Percentiles rank a stretch among this genome's conserved stretches.
Evolutionary conservation across 1,139 yeast species (phyloP).

Genomic region (Hemisphaericaspora lyxosophila): DNA sequence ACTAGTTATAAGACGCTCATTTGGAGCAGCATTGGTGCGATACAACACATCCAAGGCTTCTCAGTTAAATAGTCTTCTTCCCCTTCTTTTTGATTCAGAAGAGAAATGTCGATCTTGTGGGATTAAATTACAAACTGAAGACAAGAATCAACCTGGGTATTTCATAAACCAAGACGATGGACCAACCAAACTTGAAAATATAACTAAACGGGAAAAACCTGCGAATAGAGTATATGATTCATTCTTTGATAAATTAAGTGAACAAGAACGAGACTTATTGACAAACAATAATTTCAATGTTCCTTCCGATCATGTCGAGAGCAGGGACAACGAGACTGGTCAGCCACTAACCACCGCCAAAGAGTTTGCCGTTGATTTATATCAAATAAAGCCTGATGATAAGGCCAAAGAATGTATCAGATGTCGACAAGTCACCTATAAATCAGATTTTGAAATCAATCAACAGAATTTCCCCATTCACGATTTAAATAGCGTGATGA

Average conservation of each 20-base stretch:
- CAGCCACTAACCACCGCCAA: background rate
- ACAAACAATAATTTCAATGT: slow-evolving; percentile 17
- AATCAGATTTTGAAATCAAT: slow-evolving; percentile 31
- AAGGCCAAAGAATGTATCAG: slow-evolving; percentile 44
- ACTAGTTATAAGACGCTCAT: background rate
- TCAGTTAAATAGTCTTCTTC: slow-evolving; percentile 7
- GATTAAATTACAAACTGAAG: slow-evolving; percentile 42
- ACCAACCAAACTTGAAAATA: slow-evolving; percentile 8
- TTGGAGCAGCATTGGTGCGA: slow-evolving; percentile 4
- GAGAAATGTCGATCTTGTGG: slow-evolving; percentile 51
- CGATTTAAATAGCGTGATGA: slow-evolving; percentile 36
- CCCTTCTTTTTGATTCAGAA: slow-evolving; percentile 14
- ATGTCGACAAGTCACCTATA: slow-evolving; percentile 53
- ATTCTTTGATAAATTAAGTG: slow-evolving; percentile 17
- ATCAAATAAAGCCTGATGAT: slow-evolving; percentile 10
- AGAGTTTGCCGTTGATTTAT: slow-evolving; percentile 5
- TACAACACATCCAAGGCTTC: slow-evolving; percentile 4
- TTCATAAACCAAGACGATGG: slow-evolving; percentile 22
- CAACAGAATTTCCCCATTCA: slow-evolving; percentile 35
- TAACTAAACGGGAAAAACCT: too few species aligned
- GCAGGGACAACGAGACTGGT: background rate
- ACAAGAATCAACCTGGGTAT: slow-evolving; percentile 41
- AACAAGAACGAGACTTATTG: slow-evolving; percentile 29
- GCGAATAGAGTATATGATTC: slow-evolving; percentile 27
- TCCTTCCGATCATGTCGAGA: slow-evolving; percentile 2